A percentile compares a stretch with the other conserved stretches of the same genome.
These are phyloP conservation scores for Ceratobasidium sp. DNA, from an alignment of 1,284 basidiomycete species.

Conservation along the genomic window DNA sequence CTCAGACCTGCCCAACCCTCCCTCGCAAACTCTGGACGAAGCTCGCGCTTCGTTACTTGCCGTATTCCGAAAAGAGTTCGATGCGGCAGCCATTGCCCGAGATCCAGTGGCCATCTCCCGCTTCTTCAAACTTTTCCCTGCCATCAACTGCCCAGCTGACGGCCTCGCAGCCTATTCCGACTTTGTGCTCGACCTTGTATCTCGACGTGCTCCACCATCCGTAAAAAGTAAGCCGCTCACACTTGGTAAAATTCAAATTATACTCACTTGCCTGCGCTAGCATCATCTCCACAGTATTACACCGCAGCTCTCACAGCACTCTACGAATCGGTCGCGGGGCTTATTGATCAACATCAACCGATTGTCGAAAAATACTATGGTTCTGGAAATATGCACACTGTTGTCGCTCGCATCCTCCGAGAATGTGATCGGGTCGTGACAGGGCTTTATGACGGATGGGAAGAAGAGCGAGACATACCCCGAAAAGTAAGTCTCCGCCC, in stretches of 20 bases:
- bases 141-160: slow-evolving; percentile 88
- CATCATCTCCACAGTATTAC: slow-evolving; percentile 88
- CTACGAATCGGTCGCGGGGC: slow-evolving; percentile 94
- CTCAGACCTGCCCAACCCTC: slow-evolving; percentile 83
- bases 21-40: slow-evolving; percentile 79
- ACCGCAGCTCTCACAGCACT: slow-evolving; percentile 85
- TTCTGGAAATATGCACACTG: slow-evolving; percentile 79
- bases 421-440: slow-evolving; percentile 88
- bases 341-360: slow-evolving; percentile 96
- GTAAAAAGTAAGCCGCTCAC: slow-evolving; percentile 69
- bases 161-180: slow-evolving; percentile 93
- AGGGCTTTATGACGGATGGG: slow-evolving; percentile 83
- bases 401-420: slow-evolving; percentile 77
- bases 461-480: slow-evolving; percentile 80
- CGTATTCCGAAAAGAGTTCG: slow-evolving; percentile 82
- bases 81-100: slow-evolving; percentile 74
- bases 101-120: slow-evolving; percentile 89
- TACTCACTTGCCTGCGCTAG: slow-evolving; percentile 53
- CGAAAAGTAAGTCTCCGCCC: slow-evolving; percentile 63
- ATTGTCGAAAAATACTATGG: slow-evolving; percentile 99
- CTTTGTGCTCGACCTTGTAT: slow-evolving; percentile 91
- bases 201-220: slow-evolving; percentile 73
- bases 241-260: not conserved
- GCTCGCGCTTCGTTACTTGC: slow-evolving; percentile 78
- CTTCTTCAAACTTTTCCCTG: slow-evolving; percentile 97